Percentiles rank a stretch among this genome's conserved stretches.
phyloP scores from a whole-genome alignment of 345 rosid species.

The Linum lewisii region DNA sequence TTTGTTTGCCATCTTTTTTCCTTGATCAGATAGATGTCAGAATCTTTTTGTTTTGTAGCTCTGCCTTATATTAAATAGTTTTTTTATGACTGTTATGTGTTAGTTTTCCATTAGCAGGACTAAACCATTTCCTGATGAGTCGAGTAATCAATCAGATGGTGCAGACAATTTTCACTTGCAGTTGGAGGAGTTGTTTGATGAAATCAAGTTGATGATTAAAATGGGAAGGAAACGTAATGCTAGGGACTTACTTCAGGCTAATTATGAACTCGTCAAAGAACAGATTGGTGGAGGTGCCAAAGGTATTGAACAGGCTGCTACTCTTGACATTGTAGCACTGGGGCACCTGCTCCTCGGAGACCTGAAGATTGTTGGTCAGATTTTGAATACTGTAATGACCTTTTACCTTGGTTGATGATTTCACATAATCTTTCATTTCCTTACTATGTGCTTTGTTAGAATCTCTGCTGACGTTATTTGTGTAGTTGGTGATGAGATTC shows the following conservation, averaged over 20 bases:
- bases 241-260: conserved; percentile 65
- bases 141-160: conserved; percentile 26
- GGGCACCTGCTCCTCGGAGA: conserved; percentile 71
- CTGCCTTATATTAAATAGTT: background rate
- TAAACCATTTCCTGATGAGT: conserved; percentile 17
- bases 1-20: background rate
- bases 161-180: conserved; percentile 48
- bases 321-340: conserved; percentile 66
- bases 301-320: conserved; percentile 69
- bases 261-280: conserved; percentile 60
- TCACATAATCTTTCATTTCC: background rate
- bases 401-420: conserved; percentile 6
- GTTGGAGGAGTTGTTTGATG: conserved; percentile 57
- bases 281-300: conserved; percentile 44
- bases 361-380: conserved; percentile 32
- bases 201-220: conserved; percentile 53
- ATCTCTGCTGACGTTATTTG: background rate
- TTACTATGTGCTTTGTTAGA: background rate
- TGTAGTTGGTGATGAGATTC: no score
- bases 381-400: conserved; percentile 48
- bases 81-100: background rate
- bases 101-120: conserved; percentile 33
- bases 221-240: conserved; percentile 55
- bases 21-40: background rate
- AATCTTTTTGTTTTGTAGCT: background rate